phyloP scores from a whole-genome alignment of 2,329 filamentous ascomycete species.

The Penicillium hesseltinei region DNA sequence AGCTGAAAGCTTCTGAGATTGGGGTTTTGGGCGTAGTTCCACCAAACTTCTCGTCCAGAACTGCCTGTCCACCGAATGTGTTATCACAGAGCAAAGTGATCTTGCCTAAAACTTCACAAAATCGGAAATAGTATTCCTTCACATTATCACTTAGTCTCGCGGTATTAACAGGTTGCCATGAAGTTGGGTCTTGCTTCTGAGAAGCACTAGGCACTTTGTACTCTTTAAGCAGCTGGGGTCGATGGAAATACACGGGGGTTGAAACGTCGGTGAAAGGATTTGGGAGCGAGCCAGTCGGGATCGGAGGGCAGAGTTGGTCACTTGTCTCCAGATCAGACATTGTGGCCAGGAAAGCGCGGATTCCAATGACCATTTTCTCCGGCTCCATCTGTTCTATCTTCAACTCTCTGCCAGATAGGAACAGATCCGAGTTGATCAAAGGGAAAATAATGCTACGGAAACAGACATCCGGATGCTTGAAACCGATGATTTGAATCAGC shows the following conservation, averaged over 20 bases:
- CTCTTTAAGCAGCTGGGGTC: conserved; percentile 40
- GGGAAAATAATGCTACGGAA: conserved; percentile 93
- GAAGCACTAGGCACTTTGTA: conserved; percentile 29
- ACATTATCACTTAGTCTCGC: conserved; percentile 69
- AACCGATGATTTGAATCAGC: conserved; percentile 90
- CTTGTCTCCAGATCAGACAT: conserved; percentile 90
- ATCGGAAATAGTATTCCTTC: conserved; percentile 81
- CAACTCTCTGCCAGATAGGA: conserved; percentile 71
- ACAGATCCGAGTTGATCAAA: conserved; percentile 87
- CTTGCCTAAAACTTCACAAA: conserved; percentile 92
- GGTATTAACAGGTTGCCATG: conserved; percentile 55
- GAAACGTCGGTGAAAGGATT: conserved; percentile 40
- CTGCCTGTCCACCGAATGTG: conserved; percentile 92
- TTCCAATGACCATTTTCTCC: conserved; percentile 95
- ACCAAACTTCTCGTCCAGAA: conserved; percentile 90
- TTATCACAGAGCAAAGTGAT: conserved; percentile 97
- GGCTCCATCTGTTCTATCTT: conserved; percentile 92
- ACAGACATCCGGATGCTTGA: conserved; percentile 88
- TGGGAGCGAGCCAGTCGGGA: conserved; percentile 63
- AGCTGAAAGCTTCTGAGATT: conserved; percentile 90
- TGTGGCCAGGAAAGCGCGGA: conserved; percentile 86
- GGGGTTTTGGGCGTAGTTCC: conserved; percentile 88
- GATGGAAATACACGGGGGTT: conserved; percentile 35
- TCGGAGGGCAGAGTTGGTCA: conserved; percentile 73
- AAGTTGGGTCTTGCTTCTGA: conserved; percentile 32